Evolutionary conservation across 768 basidiomycete genomes (phyloP), one percentile per base, ranked within the genome.

Genomic region (Hirschioporus abietinus): DNA sequence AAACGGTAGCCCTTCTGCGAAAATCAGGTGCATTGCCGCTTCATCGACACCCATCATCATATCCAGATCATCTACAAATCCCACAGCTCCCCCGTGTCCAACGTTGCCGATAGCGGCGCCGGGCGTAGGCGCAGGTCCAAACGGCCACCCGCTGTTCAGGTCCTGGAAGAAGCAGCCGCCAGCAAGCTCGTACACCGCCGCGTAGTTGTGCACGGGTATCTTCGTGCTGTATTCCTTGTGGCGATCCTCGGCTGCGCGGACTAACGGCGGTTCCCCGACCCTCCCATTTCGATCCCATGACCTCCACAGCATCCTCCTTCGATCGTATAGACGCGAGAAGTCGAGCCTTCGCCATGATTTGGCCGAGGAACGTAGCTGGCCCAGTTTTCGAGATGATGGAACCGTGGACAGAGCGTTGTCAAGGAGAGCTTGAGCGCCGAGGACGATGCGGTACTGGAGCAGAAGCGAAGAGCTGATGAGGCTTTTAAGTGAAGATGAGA

Each of bases 101-200:
- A 8, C 30, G 8, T 30, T 30, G 4, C 30, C 30, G 2, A 30
- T 30, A 8, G 8, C 30, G 30, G 30, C 8, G 8, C 30, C 30
- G 30, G 30, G 30, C 30, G 30, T 2, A 30, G 30, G 30, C 30
- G 30, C 8, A 30, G 30, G 30, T 3, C 30, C 30, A 10, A 52
- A 52, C 3, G 42, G 42, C 42, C 42, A 52, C 3, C 20, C 42
- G 12, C 12, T 15, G 12, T 61, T 61, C 12, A 61, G 9, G 30
- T 61, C 60, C 60, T 61, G 60, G 30, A 61, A 25, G 60, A 61
- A 61, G 24, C 24, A 61, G 30, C 60, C 60, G 24, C 60, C 60
- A 18, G 60, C 24, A 23, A 61, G 60, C 15, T 61, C 60, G 30
- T 61, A 61, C 60, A 12, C 42, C 42, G 42, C 42, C 42, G 42